These are phyloP conservation scores for Suillus paluster DNA, from an alignment of 768 basidiomycete genomes.

Conservation along the genomic window DNA sequence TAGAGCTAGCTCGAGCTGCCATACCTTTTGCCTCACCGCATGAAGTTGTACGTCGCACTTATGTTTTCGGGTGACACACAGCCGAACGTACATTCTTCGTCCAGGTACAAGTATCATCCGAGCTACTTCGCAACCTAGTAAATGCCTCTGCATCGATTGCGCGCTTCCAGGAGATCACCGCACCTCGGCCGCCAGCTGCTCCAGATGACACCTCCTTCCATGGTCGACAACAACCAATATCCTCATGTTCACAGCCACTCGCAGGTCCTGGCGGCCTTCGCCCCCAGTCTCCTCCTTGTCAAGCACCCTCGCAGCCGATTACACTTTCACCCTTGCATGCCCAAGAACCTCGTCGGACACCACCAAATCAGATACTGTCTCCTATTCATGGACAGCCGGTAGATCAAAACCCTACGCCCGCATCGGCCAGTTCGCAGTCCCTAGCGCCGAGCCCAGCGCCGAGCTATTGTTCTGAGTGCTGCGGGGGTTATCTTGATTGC, in stretches of 20 bases:
- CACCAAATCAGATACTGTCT: not conserved
- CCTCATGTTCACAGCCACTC: slow-evolving; percentile 10
- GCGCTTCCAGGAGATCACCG: slow-evolving; percentile 55
- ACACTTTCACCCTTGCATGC: not conserved
- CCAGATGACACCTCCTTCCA: not conserved
- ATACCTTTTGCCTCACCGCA: slow-evolving; percentile 33
- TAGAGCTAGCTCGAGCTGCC: slow-evolving; percentile 49
- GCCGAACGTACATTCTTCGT: slow-evolving; percentile 12
- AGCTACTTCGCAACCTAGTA: slow-evolving; percentile 53
- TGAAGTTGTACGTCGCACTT: slow-evolving; percentile 32
- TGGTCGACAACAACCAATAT: slow-evolving; percentile 1
- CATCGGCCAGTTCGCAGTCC: not conserved
- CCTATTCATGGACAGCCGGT: not conserved
- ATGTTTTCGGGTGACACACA: not conserved
- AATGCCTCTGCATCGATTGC: slow-evolving; percentile 52
- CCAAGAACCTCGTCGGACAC: not conserved
- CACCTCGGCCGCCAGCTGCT: slow-evolving; percentile 35
- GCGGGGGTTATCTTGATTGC: slow-evolving; percentile 56
- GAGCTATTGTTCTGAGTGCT: slow-evolving; percentile 47
- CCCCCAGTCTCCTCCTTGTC: slow-evolving; percentile 34
- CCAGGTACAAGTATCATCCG: slow-evolving; percentile 56
- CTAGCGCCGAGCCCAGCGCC: slow-evolving; percentile 21
- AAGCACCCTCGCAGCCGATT: slow-evolving; percentile 15
- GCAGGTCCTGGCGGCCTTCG: slow-evolving; percentile 22
- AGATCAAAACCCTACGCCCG: not conserved